A percentile compares a stretch with the other conserved stretches of the same genome.
Evolutionary conservation across 345 rosid species (phyloP).

Genomic region (Capsella bursapastoris): DNA sequence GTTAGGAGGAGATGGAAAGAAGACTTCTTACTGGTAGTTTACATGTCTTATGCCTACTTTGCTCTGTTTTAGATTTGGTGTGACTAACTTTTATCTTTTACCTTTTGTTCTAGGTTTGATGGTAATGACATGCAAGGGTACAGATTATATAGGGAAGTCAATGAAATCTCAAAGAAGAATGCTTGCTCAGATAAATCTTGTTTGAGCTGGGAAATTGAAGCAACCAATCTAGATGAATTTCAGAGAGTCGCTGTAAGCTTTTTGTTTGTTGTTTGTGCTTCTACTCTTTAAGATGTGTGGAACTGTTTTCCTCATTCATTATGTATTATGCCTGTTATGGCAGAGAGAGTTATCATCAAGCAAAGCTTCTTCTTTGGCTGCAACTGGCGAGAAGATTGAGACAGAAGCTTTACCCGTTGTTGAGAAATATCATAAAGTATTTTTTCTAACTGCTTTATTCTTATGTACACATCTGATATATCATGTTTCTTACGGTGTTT

Average conservation of each 20-base stretch:
- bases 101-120: conserved; percentile 59
- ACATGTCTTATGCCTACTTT: conserved; percentile 32
- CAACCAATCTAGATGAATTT: conserved; percentile 78
- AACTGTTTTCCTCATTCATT: neutral
- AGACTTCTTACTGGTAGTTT: conserved; percentile 73
- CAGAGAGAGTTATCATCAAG: conserved; percentile 73
- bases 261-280: conserved; percentile 26
- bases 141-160: conserved; percentile 74
- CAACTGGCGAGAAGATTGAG: conserved; percentile 58
- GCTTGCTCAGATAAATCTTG: conserved; percentile 40
- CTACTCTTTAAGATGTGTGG: conserved; percentile 10
- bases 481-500: conserved; percentile 8
- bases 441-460: conserved; percentile 9
- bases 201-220: conserved; percentile 76
- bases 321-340: conserved; percentile 27
- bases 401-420: conserved; percentile 61
- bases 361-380: conserved; percentile 56
- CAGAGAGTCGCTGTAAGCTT: conserved; percentile 57
- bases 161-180: conserved; percentile 44
- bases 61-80: conserved; percentile 21
- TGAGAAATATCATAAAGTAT: conserved; percentile 68
- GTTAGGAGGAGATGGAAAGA: conserved; percentile 67
- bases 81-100: conserved; percentile 24
- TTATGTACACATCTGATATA: conserved; percentile 8
- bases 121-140: conserved; percentile 70